phyloP scores from a whole-genome alignment of 179 eudicot species.

The Actinidia arguta region DNA sequence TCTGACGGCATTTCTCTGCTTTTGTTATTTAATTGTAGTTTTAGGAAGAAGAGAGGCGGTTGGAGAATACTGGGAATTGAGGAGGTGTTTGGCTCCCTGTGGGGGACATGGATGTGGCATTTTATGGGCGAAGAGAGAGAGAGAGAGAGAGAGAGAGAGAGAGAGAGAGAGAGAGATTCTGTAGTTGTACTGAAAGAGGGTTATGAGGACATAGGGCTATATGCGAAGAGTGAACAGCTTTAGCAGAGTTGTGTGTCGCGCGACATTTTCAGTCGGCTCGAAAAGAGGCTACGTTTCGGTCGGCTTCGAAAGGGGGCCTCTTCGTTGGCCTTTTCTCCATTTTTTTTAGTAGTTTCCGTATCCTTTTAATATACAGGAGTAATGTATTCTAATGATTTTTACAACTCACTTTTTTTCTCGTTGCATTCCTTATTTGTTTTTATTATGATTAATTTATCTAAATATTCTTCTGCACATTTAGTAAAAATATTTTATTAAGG shows the following conservation, averaged over 20 bases:
- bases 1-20: constrained; percentile 34
- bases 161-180: constrained; percentile 23
- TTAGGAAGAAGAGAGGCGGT: not conserved
- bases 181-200: constrained; percentile 17
- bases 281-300: constrained; percentile 20
- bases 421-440: no score
- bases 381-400: no score
- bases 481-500: no score
- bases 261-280: constrained; percentile 44
- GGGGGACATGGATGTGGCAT: no score
- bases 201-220: constrained; percentile 18
- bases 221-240: constrained; percentile 33
- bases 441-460: no score
- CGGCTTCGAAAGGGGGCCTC: constrained; percentile 10
- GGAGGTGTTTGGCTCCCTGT: no score
- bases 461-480: no score
- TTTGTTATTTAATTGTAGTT: not conserved
- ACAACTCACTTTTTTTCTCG: no score
- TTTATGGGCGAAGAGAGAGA: no score
- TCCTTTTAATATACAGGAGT: no score
- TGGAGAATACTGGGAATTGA: no score
- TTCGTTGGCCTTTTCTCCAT: not conserved
- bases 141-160: constrained; percentile 24
- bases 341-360: no score
- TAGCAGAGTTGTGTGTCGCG: constrained; percentile 26